These are phyloP conservation scores for Zoysia japonica DNA, from an alignment of 176 grass and related monocot species.

Conservation along the genomic window DNA sequence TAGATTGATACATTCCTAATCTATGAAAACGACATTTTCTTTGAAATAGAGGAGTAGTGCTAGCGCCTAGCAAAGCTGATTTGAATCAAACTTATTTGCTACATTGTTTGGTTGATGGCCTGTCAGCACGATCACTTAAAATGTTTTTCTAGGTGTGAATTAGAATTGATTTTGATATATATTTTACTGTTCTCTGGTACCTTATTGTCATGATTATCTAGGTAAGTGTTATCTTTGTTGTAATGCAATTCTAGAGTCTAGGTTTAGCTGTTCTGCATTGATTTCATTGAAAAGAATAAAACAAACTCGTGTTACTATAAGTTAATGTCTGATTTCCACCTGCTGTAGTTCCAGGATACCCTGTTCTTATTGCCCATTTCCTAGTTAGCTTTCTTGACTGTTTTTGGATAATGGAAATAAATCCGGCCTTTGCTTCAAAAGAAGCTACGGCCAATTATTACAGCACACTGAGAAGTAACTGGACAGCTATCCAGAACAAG, in stretches of 20 bases:
- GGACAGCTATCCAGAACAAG: too few relatives aligned
- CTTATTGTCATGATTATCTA: slow-evolving; percentile 3
- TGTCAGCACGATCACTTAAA: neutral
- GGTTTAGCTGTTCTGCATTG: neutral
- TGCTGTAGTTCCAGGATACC: neutral
- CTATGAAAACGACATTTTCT: neutral
- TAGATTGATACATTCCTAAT: neutral
- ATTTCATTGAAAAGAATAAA: slow-evolving; percentile 12
- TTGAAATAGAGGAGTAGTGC: neutral
- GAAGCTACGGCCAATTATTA: too few relatives aligned
- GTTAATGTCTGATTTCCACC: neutral
- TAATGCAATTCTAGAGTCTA: neutral
- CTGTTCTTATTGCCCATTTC: neutral
- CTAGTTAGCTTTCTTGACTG: neutral
- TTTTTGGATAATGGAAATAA: too few relatives aligned
- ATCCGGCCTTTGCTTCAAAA: too few relatives aligned
- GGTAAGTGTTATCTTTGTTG: neutral
- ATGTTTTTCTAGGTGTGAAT: neutral
- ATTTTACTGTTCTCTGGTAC: neutral
- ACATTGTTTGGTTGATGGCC: neutral
- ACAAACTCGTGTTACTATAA: slow-evolving; percentile 3
- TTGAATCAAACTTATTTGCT: neutral
- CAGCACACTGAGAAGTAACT: too few relatives aligned
- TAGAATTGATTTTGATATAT: neutral
- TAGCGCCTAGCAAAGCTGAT: neutral